Conservation (phyloP, 2,329 filamentous ascomycete genomes). For the Fusarium sp. region DNA sequence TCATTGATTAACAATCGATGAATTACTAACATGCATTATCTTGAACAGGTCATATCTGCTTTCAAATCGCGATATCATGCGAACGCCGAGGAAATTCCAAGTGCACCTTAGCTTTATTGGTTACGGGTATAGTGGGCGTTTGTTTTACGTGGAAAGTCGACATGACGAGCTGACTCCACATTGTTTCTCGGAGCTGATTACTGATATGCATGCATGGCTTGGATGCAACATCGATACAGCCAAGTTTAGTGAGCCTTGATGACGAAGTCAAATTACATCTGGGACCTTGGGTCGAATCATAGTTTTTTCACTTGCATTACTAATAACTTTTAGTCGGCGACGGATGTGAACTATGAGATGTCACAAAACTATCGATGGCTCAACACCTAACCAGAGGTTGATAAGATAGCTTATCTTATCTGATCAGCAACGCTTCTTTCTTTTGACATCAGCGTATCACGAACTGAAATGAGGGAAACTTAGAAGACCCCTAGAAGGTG, state of each 20-base stretch:
- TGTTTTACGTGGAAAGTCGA: not conserved
- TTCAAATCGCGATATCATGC: not conserved
- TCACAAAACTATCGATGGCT: no score
- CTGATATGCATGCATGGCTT: not conserved
- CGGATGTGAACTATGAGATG: no score
- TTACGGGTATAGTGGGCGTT: not conserved
- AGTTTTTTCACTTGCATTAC: no score
- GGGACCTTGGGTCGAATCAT: no score
- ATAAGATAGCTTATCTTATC: not conserved
- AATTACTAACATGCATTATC: not conserved
- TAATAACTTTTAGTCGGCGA: no score
- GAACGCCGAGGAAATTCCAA: not conserved
- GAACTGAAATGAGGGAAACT: not conserved
- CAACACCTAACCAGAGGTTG: no score
- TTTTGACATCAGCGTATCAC: not conserved
- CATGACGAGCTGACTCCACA: not conserved
- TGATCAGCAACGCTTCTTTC: not conserved
- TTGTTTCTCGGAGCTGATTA: not conserved
- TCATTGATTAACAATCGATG: not conserved
- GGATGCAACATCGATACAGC: not conserved
- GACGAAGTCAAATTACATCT: no score
- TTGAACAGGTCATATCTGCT: not conserved
- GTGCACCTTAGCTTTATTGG: not conserved
- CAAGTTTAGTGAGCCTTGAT: not conserved
- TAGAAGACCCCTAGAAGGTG: rapidly evolving